Conservation (phyloP, 345 rosid genomes). For the Chamaenerion angustifolium region DNA sequence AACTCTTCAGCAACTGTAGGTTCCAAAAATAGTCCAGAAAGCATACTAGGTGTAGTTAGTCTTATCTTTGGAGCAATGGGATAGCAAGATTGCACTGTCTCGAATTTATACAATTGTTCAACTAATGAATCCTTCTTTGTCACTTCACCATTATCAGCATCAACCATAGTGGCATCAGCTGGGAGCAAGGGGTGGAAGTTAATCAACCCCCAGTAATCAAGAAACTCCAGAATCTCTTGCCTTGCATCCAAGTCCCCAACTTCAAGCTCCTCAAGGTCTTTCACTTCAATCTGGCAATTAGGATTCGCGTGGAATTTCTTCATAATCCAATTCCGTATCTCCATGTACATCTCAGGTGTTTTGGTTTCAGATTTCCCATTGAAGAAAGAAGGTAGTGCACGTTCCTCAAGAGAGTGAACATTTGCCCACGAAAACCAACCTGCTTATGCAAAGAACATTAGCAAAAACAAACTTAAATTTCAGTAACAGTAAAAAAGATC, state of each 20-base stretch:
- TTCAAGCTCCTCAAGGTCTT: conserved; percentile 70
- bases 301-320: conserved; percentile 73
- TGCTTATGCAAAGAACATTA: conserved; percentile 8
- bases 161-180: conserved; percentile 22
- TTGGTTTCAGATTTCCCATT: conserved; percentile 58
- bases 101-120: conserved; percentile 69
- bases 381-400: conserved; percentile 65
- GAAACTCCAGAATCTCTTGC: conserved; percentile 85
- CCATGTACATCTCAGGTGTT: conserved; percentile 50
- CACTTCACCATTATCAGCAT: conserved; percentile 21
- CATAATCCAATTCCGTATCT: conserved; percentile 80
- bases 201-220: conserved; percentile 97
- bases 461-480: no score
- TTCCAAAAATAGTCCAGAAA: conserved; percentile 65
- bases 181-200: conserved; percentile 85
- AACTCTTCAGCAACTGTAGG: conserved; percentile 63
- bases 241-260: conserved; percentile 65
- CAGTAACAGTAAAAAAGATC: no score
- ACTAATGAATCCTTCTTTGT: conserved; percentile 35
- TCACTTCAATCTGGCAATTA: conserved; percentile 37
- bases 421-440: conserved; percentile 98
- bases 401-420: conserved; percentile 76
- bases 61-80: conserved; percentile 33
- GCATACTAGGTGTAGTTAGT: conserved; percentile 29
- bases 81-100: conserved; percentile 36